These are phyloP conservation scores for Mycena capillaripes DNA, from an alignment of 768 basidiomycete species.

Conservation along the genomic window DNA sequence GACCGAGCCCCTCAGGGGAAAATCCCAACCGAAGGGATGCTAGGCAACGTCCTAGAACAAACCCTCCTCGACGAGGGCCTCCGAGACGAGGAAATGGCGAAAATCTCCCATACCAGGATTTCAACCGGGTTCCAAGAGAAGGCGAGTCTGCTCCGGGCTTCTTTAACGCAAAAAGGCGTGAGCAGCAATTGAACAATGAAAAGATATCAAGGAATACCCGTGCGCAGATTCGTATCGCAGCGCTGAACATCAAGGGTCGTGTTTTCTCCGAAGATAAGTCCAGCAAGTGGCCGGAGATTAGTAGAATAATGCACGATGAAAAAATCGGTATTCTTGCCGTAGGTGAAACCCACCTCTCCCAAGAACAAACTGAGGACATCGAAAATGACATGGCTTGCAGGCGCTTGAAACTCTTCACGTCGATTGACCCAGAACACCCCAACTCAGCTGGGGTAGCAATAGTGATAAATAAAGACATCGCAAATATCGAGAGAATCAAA, in stretches of 20 bases:
- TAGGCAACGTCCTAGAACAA: not conserved
- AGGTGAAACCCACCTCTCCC: conserved; percentile 28
- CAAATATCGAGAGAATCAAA: not conserved
- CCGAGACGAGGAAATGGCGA: too few relatives aligned
- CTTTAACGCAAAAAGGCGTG: not conserved
- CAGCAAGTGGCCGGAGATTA: conserved; percentile 25
- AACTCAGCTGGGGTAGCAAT: not conserved
- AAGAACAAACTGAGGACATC: conserved; percentile 1
- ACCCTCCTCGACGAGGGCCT: too few relatives aligned
- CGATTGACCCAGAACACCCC: not conserved
- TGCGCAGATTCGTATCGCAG: not conserved
- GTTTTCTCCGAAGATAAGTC: not conserved
- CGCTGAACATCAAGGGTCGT: not conserved
- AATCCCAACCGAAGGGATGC: not conserved
- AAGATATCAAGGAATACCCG: not conserved
- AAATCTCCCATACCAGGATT: not conserved
- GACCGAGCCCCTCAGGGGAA: not conserved
- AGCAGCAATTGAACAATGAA: not conserved
- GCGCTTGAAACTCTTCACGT: not conserved
- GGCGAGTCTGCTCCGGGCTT: not conserved
- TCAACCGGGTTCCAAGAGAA: not conserved
- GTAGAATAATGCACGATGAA: conserved; percentile 18
- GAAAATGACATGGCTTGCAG: not conserved
- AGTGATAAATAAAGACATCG: not conserved
- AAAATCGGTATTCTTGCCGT: conserved; percentile 19